Evolutionary conservation across 2,329 filamentous ascomycete species (phyloP), one percentile per base, ranked within the genome.

Genomic region (Mycosphaerella arachidis): DNA sequence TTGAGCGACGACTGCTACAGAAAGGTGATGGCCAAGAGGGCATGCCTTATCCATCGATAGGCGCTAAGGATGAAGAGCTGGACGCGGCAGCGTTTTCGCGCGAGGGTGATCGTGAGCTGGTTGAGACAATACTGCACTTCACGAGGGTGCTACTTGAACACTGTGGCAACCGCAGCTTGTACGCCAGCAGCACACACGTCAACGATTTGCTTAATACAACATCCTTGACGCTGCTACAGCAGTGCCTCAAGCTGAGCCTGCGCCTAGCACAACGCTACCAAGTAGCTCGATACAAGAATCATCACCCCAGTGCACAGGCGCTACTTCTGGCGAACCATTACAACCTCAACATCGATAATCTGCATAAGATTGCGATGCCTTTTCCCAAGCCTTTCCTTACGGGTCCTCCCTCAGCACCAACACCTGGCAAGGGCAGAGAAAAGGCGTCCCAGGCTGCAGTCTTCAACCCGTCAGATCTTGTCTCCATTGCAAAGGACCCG

Each of bases 121-220:
- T 97, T 58, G 88, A 96, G 73, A 82, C 85, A 31, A 83, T 97
- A 56, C 80, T 99, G 61, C 82, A 85, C 67, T 99, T 99, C 75
- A 96, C 92, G 24, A 86, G 88, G 62, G 84, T 96, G 74, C 81
- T 99, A 31, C 79, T 97, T 55, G 91, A 97, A 73, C 94, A 96
- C 73, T 99, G 94, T 75, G 94, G 93, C 61, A 99, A 99, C 72
- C 84, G 95, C 67, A 97, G 92, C 77, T 87, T 99, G 69, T 99
- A 97, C 74, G 91, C 89, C 62, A 99, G 94, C 79, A 97, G 93
- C 73, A 83, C 88, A 66, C 90, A 95, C 69, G 79, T 99, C 62
- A 94, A 93, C 72, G 88, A 92, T 72, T 82, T 99, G 45, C 84
- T 99, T 60, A 91, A 97, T 75, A 93, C 90, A 48, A 93, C 91